Percentiles rank a stretch among this genome's conserved stretches.
Evolutionary conservation across 2,329 filamentous ascomycete genomes (phyloP).

Genomic region (Pseudogymnoascus destructans): DNA sequence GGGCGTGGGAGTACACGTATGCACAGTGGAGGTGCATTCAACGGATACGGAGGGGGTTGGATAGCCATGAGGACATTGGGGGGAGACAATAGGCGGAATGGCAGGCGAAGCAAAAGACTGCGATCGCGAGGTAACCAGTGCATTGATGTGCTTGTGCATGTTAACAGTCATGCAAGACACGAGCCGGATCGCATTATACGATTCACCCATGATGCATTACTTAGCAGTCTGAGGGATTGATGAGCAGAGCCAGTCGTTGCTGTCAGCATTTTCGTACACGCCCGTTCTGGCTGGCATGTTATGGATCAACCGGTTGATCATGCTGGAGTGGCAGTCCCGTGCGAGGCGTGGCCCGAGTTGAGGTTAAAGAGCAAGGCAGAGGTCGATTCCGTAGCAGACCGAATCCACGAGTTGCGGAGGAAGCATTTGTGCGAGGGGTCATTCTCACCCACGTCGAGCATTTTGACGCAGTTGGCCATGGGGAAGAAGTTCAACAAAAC

Average conservation of each 20-base stretch:
- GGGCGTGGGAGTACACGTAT: too few species aligned
- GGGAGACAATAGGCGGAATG: too few species aligned
- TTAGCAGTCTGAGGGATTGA: neutral
- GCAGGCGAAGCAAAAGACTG: too few species aligned
- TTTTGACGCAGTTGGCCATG: neutral
- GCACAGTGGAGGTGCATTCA: too few species aligned
- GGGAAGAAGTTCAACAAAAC: neutral
- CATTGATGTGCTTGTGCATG: neutral
- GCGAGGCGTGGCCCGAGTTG: neutral
- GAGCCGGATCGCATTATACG: neutral
- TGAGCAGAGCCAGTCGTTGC: neutral
- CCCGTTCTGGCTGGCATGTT: neutral
- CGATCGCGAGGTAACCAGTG: too few species aligned
- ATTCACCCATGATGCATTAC: neutral
- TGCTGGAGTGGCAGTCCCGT: neutral
- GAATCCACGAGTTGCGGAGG: neutral
- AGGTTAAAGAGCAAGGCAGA: neutral
- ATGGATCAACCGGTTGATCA: neutral
- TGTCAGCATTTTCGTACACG: neutral
- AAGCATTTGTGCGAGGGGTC: neutral
- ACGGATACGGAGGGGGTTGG: too few species aligned
- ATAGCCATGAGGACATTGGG: too few species aligned
- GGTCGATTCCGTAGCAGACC: neutral
- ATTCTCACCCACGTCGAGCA: neutral
- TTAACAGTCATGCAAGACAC: neutral